These are phyloP conservation scores for Zygosaccharomyces rouxii DNA, from an alignment of 805 yeast genomes.

Conservation along the genomic window DNA sequence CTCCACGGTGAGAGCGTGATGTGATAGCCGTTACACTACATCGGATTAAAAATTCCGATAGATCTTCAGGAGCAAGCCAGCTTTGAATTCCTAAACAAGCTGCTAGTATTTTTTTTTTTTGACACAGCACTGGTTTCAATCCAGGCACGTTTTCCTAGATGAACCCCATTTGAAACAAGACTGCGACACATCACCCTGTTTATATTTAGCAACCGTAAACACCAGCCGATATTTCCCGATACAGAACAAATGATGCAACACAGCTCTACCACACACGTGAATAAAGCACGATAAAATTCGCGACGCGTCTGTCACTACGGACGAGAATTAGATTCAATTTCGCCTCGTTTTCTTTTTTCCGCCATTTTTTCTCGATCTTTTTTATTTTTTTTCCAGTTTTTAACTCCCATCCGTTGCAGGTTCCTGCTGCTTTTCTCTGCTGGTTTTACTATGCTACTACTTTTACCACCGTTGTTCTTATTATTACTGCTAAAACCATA, in stretches of 20 bases:
- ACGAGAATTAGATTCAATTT: background rate
- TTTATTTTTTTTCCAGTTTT: background rate
- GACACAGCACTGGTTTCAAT: no score
- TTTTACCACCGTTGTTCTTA: background rate
- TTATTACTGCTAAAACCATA: background rate
- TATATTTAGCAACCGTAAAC: no score
- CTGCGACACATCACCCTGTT: no score
- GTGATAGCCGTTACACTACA: constrained; percentile 38
- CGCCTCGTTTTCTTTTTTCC: background rate
- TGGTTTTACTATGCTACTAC: background rate
- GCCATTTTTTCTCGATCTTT: background rate
- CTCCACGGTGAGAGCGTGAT: constrained; percentile 38
- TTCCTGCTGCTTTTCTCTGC: background rate
- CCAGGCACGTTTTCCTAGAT: no score
- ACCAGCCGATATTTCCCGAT: no score
- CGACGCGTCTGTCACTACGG: background rate
- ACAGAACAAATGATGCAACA: no score
- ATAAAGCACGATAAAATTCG: background rate
- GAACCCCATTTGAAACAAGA: no score
- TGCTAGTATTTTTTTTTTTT: no score
- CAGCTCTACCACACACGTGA: background rate
- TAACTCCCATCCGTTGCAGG: background rate
- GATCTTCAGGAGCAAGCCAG: no score
- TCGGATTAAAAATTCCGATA: constrained; percentile 22
- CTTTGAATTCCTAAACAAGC: no score